Evolutionary conservation across 352 stramenopile genomes (phyloP).

Genomic region (Phytophthora litchii): DNA sequence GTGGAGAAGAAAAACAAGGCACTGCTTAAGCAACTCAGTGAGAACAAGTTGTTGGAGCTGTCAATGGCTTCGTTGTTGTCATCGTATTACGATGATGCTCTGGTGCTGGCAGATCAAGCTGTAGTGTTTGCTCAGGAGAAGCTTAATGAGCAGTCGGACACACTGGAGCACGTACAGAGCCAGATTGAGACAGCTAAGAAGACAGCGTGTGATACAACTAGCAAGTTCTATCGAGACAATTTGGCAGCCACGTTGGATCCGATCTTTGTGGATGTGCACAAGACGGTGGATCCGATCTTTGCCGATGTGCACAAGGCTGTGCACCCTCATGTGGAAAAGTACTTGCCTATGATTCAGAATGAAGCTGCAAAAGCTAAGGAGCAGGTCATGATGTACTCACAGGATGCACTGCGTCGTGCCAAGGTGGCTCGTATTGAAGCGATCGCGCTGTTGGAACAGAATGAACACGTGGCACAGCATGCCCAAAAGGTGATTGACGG

Average conservation of each 20-base stretch:
- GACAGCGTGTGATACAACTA: slow-evolving; percentile 44
- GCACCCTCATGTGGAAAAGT: slow-evolving; percentile 64
- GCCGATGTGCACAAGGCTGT: slow-evolving; percentile 52
- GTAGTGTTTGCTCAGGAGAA: slow-evolving; percentile 48
- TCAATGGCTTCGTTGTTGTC: slow-evolving; percentile 70
- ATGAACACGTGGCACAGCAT: slow-evolving; percentile 58
- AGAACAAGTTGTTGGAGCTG: slow-evolving; percentile 58
- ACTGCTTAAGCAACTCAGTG: slow-evolving; percentile 56
- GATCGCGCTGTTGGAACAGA: slow-evolving; percentile 64
- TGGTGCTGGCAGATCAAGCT: slow-evolving; percentile 51
- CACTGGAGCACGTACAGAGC: slow-evolving; percentile 56
- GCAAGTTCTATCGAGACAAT: slow-evolving; percentile 74
- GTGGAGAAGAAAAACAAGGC: slow-evolving; percentile 71
- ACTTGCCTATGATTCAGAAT: slow-evolving; percentile 55
- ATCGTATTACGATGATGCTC: slow-evolving; percentile 82
- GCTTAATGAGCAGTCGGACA: slow-evolving; percentile 47
- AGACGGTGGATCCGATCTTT: slow-evolving; percentile 65
- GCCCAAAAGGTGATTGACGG: slow-evolving; percentile 75
- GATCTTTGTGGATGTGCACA: slow-evolving; percentile 56
- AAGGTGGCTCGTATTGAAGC: slow-evolving; percentile 55
- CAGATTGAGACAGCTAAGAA: slow-evolving; percentile 56
- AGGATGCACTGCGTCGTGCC: slow-evolving; percentile 47
- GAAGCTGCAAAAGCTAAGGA: slow-evolving; percentile 49
- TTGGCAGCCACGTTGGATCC: slow-evolving; percentile 71
- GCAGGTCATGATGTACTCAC: slow-evolving; percentile 43